Base-by-base conservation (phyloP, 75 land plant genomes). In the Cunninghamia lanceolata region DNA sequence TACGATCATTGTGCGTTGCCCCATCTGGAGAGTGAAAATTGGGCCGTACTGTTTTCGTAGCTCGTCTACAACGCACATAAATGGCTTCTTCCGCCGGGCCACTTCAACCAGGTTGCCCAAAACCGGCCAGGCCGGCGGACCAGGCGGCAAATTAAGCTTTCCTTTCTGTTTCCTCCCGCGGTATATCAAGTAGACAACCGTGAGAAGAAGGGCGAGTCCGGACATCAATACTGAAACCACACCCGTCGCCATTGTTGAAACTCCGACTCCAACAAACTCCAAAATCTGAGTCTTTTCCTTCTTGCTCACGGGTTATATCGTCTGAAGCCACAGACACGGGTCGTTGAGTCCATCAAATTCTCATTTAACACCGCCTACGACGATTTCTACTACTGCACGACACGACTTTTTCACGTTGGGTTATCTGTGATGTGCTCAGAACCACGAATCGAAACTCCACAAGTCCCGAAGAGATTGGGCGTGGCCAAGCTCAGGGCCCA, bases 1-100 rank as follows among this genome's bases (percentile, higher is more conserved):
- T 40, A 95, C 84, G 53, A 95, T 83, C 25, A 93, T 78, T 16
- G 96, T 91, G 34, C 91, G 89, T 32, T 90, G 92, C 25, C 96
- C 96, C 93, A 93, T 91, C 9, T 84, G 90, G 84, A 95, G 84
- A 39, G 94, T 92, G 88, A 95, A 93, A 81, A 95, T 89, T n/a
- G 96, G 95, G 3, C 96, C 96, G 83, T 93, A 94, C 53, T 85
- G 77, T 7, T 42, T 17, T 11, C 91, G 90, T 63, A 94, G 82
- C 83, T 92, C 93, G 47, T 93, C 88, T 19, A 89, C 91, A 3
- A 94, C 73, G 89, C 87, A 89, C 85, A 92, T 89, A 91, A 92
- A 94, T 3, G 84, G 63, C 54, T 83, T 83, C 13, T 47, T 42
- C 6, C 32, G 19, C 15, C 85, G 95, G 9, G 90, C 89, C 19